Conservation (phyloP, 176 grass and related monocot species). For the Phoenix roebelenii region DNA sequence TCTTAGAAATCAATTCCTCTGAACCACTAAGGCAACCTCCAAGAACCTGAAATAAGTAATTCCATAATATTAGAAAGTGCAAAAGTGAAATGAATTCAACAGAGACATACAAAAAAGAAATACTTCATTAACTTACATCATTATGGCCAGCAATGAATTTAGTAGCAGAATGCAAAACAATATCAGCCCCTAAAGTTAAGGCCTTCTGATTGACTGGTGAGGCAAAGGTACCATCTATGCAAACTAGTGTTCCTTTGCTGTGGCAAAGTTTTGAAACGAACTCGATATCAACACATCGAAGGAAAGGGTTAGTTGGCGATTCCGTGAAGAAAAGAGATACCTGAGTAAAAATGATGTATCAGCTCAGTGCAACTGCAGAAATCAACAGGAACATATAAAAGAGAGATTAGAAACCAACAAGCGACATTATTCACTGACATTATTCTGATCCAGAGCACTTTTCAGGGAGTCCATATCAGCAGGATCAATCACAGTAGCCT, state of each 20-base stretch:
- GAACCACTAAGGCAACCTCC: constrained; percentile 71
- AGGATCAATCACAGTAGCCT: constrained; percentile 12
- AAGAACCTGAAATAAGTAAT: constrained; percentile 32
- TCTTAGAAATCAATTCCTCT: constrained; percentile 32
- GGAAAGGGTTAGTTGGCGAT: constrained; percentile 98
- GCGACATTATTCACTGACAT: neutral
- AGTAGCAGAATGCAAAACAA: constrained; percentile 93
- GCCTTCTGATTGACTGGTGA: constrained; percentile 99
- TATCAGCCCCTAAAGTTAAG: constrained; percentile 83
- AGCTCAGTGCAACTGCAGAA: neutral
- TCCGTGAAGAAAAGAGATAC: constrained; percentile 94
- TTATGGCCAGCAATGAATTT: constrained; percentile 98
- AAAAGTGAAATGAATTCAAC: no score
- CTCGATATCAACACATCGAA: constrained; percentile 90
- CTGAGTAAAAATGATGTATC: constrained; percentile 19
- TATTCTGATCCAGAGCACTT: constrained; percentile 9
- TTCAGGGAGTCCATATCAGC: constrained; percentile 8
- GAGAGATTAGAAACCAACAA: no score
- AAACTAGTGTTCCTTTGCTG: constrained; percentile 81
- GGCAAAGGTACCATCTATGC: constrained; percentile 94
- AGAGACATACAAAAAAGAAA: no score
- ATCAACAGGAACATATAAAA: neutral
- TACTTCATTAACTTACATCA: constrained; percentile 49
- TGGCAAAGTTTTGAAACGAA: constrained; percentile 90
- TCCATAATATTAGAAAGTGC: no score